Evolutionary conservation across 257 asterid genomes (phyloP), one percentile per base, ranked within the genome.

Genomic region (Avicennia marina): DNA sequence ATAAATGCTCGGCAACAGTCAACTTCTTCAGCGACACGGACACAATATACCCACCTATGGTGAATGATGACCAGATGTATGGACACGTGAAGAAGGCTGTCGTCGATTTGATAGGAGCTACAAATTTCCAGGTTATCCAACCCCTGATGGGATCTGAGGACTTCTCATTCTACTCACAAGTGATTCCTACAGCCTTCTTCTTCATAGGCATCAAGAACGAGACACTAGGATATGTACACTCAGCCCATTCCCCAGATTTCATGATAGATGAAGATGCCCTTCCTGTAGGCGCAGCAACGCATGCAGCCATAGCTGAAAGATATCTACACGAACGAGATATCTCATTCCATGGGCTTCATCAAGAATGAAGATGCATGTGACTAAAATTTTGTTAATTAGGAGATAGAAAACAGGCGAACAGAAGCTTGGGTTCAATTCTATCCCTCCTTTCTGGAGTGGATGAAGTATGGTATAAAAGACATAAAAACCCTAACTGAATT

Each of bases 111-210:
- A 16, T 69, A 2, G 95, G 96, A 0, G 64, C 74, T 12, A n/a
- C 47, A 1, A 75, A 69, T n/a, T 86, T 81, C 76, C 57, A 12
- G 18, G 84, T 68, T 0, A 88, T 80, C 17, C 75, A 81, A 8
- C 97, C 94, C 4, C 13, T 89, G 21, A 93, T 93, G 97, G 97
- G 97, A 0, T 80, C 87, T 0, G 97, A 93, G 74, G 98, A 93
- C 73, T 93, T 93, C 73, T 66, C 98, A 3, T 91, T 91, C 75
- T 91, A 85, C 72, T 74, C 90, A 11, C 82, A 91, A 66, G 72
- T 80, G 25, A 60, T 91, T 36, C 98, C 97, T 0, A 81, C 97
- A 1, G 84, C 83, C 16, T 91, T 91, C 69, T 84, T 56, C 77
- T 89, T 64, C 74, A 74, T 93, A 3, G 98, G 98, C 20, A 82